Base-by-base conservation (phyloP, 2,329 filamentous ascomycete species). In the Pseudogymnoascus sp. region DNA sequence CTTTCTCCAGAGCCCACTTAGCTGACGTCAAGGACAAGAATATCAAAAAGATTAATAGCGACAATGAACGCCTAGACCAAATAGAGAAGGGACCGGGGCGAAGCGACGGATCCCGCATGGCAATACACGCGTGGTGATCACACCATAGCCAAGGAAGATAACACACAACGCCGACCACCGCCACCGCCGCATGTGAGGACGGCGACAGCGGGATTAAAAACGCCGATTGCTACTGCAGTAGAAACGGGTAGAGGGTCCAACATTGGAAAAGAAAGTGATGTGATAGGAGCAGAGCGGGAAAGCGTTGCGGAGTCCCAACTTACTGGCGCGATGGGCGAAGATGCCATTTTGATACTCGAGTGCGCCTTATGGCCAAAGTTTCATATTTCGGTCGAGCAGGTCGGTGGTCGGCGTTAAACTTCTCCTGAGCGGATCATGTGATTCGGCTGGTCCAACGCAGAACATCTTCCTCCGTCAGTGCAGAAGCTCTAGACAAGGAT, bases 331-430 rank as follows among this genome's bases (percentile, higher is more conserved):
- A 53, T 53, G 25, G 25, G 25, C 25, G 47, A 56, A 56, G 47
- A 56, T 56, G 47, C 47, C 47, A 56, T 56, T 56, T 56, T 56
- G 47, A 56, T 56, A 56, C n/a, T 33, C 47, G 47, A 56, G 11
- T 56, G n/a, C 47, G 47, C 47, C 47, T 56, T 56, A 31, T 8
- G 2, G 28, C 47, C 47, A 56, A 56, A 56, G 47, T 56, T 56
- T 18, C 25, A 53, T 53, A 53, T 18, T 56, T 31, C 18, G n/a
- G 47, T 33, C 47, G 18, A 33, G 25, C 28, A 33, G 25, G 47
- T 33, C 25, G 47, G 28, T n/a, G 47, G 47, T 56, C 47, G 47
- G 47, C 25, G 47, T 56, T 56, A 18, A 56, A 18, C 25, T 56
- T 56, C 47, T 31, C 47, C 47, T 56, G 47, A 56, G 10, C 8